Evolutionary conservation across 257 asterid genomes (phyloP).

Genomic region (Cinchona pubescens): DNA sequence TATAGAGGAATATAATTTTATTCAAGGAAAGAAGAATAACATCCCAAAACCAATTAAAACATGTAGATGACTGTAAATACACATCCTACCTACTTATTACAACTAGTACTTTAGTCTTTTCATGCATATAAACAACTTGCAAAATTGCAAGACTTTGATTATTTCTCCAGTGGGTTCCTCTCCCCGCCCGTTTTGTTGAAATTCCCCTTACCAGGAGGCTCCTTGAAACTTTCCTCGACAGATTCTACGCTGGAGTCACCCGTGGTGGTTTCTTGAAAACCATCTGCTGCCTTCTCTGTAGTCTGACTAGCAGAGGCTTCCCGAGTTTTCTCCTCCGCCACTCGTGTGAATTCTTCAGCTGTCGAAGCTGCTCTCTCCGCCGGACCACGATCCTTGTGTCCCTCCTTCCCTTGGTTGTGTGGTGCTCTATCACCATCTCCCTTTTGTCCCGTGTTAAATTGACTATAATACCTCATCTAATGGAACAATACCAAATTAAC

Average conservation of each 20-base stretch:
- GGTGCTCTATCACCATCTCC: neutral
- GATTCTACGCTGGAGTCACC: slow-evolving; percentile 9
- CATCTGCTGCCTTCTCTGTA: slow-evolving; percentile 11
- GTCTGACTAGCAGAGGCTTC: slow-evolving; percentile 17
- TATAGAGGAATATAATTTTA: no score
- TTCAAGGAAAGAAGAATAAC: no score
- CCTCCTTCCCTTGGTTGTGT: neutral
- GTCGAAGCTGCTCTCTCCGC: slow-evolving; percentile 29
- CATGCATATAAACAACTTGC: neutral
- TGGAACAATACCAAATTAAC: neutral
- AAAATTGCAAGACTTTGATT: neutral
- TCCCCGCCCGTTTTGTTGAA: slow-evolving; percentile 8
- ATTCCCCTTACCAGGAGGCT: slow-evolving; percentile 13
- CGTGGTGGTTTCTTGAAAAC: neutral
- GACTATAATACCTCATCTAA: neutral
- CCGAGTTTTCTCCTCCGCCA: slow-evolving; percentile 24
- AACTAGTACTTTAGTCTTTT: no score
- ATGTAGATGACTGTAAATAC: no score
- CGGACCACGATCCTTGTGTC: neutral
- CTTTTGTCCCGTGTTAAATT: neutral
- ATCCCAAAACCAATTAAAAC: neutral
- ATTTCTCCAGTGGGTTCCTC: neutral
- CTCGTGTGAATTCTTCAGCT: slow-evolving; percentile 26
- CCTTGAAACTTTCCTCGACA: slow-evolving; percentile 15
- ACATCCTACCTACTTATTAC: neutral